Percentiles rank a stretch among this genome's conserved stretches.
Evolutionary conservation across 2,329 filamentous ascomycete genomes (phyloP).

Genomic region (Xylaria sp.): DNA sequence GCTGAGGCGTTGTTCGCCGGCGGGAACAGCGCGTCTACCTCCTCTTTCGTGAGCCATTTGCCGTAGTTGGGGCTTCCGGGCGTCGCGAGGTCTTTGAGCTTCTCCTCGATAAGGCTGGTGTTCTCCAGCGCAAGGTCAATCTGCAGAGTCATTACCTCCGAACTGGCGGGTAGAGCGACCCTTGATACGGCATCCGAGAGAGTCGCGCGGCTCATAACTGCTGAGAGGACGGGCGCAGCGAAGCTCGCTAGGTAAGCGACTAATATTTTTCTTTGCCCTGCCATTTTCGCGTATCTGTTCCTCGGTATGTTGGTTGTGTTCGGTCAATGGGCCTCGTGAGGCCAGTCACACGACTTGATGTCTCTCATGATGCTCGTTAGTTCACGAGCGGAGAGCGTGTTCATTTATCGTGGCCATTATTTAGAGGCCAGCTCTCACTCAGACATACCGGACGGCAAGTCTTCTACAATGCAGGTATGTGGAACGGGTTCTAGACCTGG

Average conservation of each 20-base stretch:
- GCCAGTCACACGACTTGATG: constrained; percentile 5
- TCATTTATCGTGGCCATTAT: neutral
- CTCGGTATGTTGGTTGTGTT: neutral
- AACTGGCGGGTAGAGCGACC: constrained; percentile 20
- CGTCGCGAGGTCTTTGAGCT: constrained; percentile 43
- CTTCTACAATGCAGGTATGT: constrained; percentile 3
- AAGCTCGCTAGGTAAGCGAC: constrained; percentile 20
- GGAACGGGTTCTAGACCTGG: constrained; percentile 17
- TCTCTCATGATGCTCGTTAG: neutral
- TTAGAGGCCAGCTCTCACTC: neutral
- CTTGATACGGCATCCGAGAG: constrained; percentile 20
- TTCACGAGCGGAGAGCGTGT: neutral
- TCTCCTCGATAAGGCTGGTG: constrained; percentile 41
- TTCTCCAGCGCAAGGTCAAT: constrained; percentile 46
- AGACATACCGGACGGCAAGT: neutral
- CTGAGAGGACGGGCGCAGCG: constrained; percentile 22
- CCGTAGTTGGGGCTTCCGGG: constrained; percentile 43
- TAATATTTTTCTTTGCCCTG: constrained; percentile 3
- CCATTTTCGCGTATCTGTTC: constrained; percentile 20
- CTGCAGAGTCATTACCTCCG: constrained; percentile 40
- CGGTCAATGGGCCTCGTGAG: neutral
- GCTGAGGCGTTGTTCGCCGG: constrained; percentile 37
- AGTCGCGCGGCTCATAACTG: constrained; percentile 34
- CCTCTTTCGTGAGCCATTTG: constrained; percentile 41
- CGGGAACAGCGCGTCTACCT: constrained; percentile 42